Base-by-base conservation (phyloP, 1,139 yeast genomes). In the Debaryomyces subglobosus region DNA sequence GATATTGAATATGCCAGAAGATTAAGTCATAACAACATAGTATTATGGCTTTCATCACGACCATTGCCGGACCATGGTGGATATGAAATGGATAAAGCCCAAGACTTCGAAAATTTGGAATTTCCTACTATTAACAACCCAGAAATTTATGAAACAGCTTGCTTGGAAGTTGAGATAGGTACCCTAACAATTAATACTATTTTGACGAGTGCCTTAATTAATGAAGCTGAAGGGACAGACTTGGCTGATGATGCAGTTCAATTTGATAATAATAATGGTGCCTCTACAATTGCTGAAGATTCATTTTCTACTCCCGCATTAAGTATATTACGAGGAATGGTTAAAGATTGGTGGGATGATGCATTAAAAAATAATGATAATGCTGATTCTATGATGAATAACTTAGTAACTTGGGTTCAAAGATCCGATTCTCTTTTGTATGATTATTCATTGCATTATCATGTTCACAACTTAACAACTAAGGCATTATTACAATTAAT, bases 331-430 rank as follows among this genome's bases (percentile, higher is more conserved):
- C 81, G 96, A 61, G 67, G 78, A 3, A 74, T 94, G 81, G 87
- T 95, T 7, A 89, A 86, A 58, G 84, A 79, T 38, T 90, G 97
- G 97, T 94, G 98, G 97, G 96, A 90, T 61, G 89, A 85, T 61
- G 98, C 97, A 0, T 69, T 89, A 48, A 74, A 76, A 29, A 83
- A 83, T 51, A 80, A 87, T 55, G 60, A 74, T 8, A 84, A 85
- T 55, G 97, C 97, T 0, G 99, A 94, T 64, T 73, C 89, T 1
- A 81, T 94, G 80, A 86, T 94, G 58, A 89, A 89, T 58, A 81
- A 85, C 36, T 84, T 94, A 63, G 88, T 90, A 2, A 77, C 86
- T 4, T 94, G 99, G 99, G 89, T 91, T 20, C 90, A 90, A 54
- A 81, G 85, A 45, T 81, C 87, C 10, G 81, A 81, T 20, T 88